Base-by-base conservation (phyloP, 1,139 yeast genomes). In the Wickerhamomyces sp. region DNA sequence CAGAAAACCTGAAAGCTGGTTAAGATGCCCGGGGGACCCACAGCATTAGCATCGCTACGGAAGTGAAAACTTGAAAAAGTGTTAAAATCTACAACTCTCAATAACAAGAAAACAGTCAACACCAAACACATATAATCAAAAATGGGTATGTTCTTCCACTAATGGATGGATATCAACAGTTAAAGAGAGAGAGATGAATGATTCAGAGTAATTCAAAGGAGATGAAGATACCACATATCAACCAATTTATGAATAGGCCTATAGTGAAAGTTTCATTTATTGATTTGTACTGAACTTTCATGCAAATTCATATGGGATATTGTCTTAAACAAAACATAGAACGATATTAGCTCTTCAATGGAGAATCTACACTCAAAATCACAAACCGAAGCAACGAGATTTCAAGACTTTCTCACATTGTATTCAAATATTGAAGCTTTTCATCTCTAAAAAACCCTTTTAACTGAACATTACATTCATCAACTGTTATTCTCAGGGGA, bases 101-200 rank as follows among this genome's bases (percentile, higher is more conserved):
- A 39, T 38, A 34, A 26, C 8, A 18, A 34, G 27, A 41, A 36
- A 10, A 32, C 30, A n/a, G 15, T 37, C 36, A 37, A 36, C 39
- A 43, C 41, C 43, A 49, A 50, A 49, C 45, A 52, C 52, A 51
- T 44, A 52, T 44, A 42, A 55, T 53, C 53, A 52, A 55, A 56
- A 55, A 55, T 55, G 61, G 61, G 61, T 57, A 57, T 53, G 61
- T 57, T 18, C 31, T 29, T 29, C 31, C 10, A 29, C 13, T 26
- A 18, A 10, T 18, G 11, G 23, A 18, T 18, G 23, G 23, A 18
- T 18, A 18, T 18, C 23, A 18, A 5, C 23, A 18, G 23, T 18
- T 18, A 18, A 18, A 18, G 27, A 7, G 35, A 10, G 27, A 36
- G 31, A 36, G 15, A 26, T 13, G n/a, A n/a, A 14, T 27, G 10